Evolutionary conservation across 805 yeast genomes (phyloP).

Genomic region (Cyberlindnera euphorbiiphila): DNA sequence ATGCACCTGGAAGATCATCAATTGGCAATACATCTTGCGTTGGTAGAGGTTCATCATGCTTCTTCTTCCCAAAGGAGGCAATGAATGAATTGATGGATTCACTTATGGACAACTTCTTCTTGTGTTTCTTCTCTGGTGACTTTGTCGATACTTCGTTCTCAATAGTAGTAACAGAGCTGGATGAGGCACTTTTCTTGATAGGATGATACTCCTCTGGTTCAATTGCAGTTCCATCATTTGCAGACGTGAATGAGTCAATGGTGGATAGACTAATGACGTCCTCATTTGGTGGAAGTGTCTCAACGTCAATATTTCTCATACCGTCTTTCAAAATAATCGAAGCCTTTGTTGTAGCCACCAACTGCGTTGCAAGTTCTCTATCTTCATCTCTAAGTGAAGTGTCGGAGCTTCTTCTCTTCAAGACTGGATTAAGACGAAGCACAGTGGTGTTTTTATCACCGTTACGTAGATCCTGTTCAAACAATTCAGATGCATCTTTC

Average conservation of each 20-base stretch:
- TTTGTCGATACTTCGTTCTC: slow-evolving; percentile 4
- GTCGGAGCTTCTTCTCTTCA: slow-evolving; percentile 28
- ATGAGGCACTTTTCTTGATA: slow-evolving; percentile 13
- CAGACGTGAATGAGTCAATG: slow-evolving; percentile 23
- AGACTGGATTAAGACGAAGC: slow-evolving; percentile 24
- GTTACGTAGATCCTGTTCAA: slow-evolving; percentile 33
- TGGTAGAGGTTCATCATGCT: slow-evolving; percentile 2
- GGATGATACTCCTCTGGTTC: slow-evolving; percentile 7
- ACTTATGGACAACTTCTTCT: slow-evolving; percentile 21
- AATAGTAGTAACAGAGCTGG: slow-evolving; percentile 23
- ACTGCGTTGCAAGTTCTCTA: slow-evolving; percentile 17
- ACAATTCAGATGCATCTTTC: slow-evolving; percentile 31
- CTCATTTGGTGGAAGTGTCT: slow-evolving; percentile 8
- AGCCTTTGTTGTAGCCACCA: slow-evolving; percentile 10
- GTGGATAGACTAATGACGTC: slow-evolving; percentile 18
- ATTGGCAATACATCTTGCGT: no score
- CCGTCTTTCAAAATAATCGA: slow-evolving; percentile 20
- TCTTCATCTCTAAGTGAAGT: slow-evolving; percentile 27
- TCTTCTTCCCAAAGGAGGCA: slow-evolving; percentile 13
- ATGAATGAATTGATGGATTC: slow-evolving; percentile 22
- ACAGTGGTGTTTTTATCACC: slow-evolving; percentile 21
- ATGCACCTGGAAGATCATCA: slow-evolving; percentile 3
- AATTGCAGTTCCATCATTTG: slow-evolving; percentile 21
- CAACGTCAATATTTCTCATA: slow-evolving; percentile 13
- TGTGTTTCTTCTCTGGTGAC: slow-evolving; percentile 19